phyloP scores from a whole-genome alignment of 352 stramenopile species.

The Phytopythium oedochilum region DNA sequence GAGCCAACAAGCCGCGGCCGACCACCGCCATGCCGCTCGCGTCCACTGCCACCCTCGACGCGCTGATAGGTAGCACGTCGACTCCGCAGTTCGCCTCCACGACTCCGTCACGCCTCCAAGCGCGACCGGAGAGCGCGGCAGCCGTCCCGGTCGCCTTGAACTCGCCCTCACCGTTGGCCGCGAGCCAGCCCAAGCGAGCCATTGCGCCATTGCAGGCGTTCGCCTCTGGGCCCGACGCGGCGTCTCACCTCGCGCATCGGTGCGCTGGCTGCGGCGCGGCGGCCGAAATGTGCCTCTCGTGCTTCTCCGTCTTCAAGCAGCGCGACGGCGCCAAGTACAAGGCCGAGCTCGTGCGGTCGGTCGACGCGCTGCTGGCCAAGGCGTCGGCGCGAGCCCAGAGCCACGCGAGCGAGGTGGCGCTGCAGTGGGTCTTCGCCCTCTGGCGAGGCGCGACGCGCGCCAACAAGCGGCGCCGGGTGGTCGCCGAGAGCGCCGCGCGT shows the following conservation, averaged over 20 bases:
- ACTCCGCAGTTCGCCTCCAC: background rate
- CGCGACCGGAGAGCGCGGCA: slow-evolving; percentile 5
- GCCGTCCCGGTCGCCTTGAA: background rate
- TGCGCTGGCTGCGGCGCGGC: slow-evolving; percentile 56
- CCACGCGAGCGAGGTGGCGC: slow-evolving; percentile 47
- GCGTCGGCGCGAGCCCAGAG: slow-evolving; percentile 52
- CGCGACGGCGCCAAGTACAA: slow-evolving; percentile 65
- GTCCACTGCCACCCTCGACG: slow-evolving; percentile 27
- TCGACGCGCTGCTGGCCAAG: slow-evolving; percentile 61
- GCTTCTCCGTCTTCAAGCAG: slow-evolving; percentile 59
- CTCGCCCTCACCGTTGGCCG: slow-evolving; percentile 2
- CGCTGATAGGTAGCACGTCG: slow-evolving; percentile 11
- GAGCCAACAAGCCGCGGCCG: slow-evolving; percentile 21
- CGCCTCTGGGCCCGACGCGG: background rate
- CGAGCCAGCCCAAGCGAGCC: slow-evolving; percentile 4
- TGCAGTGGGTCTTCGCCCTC: slow-evolving; percentile 57
- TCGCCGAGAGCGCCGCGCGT: slow-evolving; percentile 8
- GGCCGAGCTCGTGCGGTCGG: slow-evolving; percentile 45
- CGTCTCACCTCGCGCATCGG: slow-evolving; percentile 16
- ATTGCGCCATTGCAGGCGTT: slow-evolving; percentile 5
- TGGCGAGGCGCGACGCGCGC: slow-evolving; percentile 40
- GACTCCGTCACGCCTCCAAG: background rate
- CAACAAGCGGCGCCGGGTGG: slow-evolving; percentile 16
- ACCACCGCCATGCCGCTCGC: slow-evolving; percentile 26
- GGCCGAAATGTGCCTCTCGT: slow-evolving; percentile 67